Base-by-base conservation (phyloP, 2,329 filamentous ascomycete species). In the Penicillium carneum region DNA sequence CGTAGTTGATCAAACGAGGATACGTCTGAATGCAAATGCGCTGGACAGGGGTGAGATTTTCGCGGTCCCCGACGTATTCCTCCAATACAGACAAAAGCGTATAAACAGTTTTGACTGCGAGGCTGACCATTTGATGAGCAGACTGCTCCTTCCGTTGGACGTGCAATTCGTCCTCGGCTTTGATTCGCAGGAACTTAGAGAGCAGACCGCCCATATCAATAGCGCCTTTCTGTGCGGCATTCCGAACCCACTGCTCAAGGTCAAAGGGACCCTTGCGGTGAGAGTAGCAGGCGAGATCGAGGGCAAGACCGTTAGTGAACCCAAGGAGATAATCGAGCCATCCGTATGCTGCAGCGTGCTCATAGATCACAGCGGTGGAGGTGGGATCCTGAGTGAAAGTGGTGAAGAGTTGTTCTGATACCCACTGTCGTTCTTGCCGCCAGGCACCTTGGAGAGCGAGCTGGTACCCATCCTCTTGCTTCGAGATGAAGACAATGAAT, bases 1-100 rank as follows among this genome's bases (percentile, higher is more conserved):
- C 93, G 69, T 97, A 98, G 72, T 99, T 99, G 82, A 99, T 97
- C 33, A 99, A 82, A 45, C 95, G 87, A 8, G 95, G 96, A 71
- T 98, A 99, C 1, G 91, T 90, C 59, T 93, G 93, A 64, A 99
- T 93, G 76, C 93, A 97, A 55, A 89, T 87, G 34, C 94, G 87
- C 78, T 97, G 93, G 31, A 97, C 86, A 14, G 88, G 81, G 51
- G 95, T 92, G 26, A 97, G 83, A 55, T 94, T 89, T 52, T 90
- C 84, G 54, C 87, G 86, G 57, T 83, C 81, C 33, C 78, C 77
- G 16, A 82, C 76, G 65, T 82, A 89, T 62, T 91, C 89, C 63
- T 92, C 89, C 34, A 97, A 83, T 46, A 96, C 91, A 68, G 90
- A 86, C 14, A 98, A 83, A 57, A 98, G 80, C 0, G 88, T 87